Percentiles rank a stretch among this genome's conserved stretches.
These are phyloP conservation scores for Neckera pumila DNA, from an alignment of 225 moss, liverwort and hornwort genomes.

Conservation along the genomic window DNA sequence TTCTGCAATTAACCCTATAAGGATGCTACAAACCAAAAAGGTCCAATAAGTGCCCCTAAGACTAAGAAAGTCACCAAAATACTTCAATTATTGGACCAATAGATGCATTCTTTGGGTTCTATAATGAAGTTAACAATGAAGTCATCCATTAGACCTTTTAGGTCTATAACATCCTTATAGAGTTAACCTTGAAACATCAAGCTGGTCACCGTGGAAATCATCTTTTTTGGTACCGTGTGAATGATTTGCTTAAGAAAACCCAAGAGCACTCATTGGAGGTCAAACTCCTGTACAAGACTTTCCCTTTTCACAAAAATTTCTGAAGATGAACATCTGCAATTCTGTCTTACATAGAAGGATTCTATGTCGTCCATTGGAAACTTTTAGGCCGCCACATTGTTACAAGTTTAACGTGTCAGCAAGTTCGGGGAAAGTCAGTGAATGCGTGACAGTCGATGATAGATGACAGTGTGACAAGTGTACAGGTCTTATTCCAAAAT, in stretches of 20 bases:
- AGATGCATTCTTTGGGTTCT: not conserved
- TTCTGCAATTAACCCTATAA: not conserved
- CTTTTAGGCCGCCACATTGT: fast-evolving
- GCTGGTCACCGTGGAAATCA: not conserved
- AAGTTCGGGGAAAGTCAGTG: not conserved
- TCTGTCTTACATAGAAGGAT: too few species aligned
- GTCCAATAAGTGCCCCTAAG: not conserved
- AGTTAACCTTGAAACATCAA: not conserved
- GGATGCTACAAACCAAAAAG: not conserved
- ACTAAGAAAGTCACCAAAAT: not conserved
- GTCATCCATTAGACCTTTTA: not conserved
- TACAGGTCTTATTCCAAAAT: not conserved
- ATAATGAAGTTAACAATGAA: not conserved
- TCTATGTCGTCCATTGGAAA: too few species aligned
- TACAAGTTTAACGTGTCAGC: too few species aligned
- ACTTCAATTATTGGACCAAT: not conserved
- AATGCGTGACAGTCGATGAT: not conserved
- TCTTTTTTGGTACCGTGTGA: not conserved
- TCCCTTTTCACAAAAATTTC: not conserved
- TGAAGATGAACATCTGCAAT: not conserved
- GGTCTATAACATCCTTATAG: fast-evolving
- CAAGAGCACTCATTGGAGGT: not conserved
- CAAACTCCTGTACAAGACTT: too few species aligned
- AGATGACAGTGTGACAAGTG: not conserved
- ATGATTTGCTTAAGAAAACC: not conserved